Base-by-base conservation (phyloP, 176 grass and related monocot species). In the Phoenix roebelenii region DNA sequence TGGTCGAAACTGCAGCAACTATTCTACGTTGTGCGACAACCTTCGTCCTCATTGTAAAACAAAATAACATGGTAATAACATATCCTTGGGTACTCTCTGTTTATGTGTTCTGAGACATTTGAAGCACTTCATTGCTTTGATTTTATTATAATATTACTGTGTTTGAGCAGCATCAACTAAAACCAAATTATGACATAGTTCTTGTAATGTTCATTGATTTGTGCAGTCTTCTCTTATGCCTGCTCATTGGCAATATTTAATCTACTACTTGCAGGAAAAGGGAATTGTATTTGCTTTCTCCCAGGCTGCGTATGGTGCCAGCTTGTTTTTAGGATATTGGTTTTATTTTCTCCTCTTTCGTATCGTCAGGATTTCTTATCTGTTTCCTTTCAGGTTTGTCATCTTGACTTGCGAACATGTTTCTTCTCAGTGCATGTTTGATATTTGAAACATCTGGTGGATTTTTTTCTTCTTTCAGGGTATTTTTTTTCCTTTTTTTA, bases 221-320 rank as follows among this genome's bases (percentile, higher is more conserved):
- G 1, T 44, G 35, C 35, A 44, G 35, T 44, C 6, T 44, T 44
- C 35, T 44, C 35, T 66, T 59, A 69, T 18, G 7, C 1, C 22
- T 89, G 50, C 66, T 67, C 18, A 68, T 66, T 66, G 62, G 24
- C 12, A 55, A 3, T 0, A 58, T 39, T 26, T 49, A 75, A 25
- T 49, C 58, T 44, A 50, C 25, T 89, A 69, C 65, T 83, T 82
- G 73, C 71, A 98, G 93, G 67, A 83, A 69, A 98, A 98, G 35
- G 61, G 77, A 59, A 81, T 98, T 63, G 55, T 83, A 30, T 90
- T 92, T 98, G 85, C 83, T 81, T 60, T 98, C 25, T 98, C 93
- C 22, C 93, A 88, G 74, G 84, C 77, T 76, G 71, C 70, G 4
- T 92, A 92, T 76, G 78, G 72, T 24, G 84, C 72, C 55, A 92